Base-by-base conservation (phyloP, 768 basidiomycete genomes). In the Neoboletus brunneissimus region DNA sequence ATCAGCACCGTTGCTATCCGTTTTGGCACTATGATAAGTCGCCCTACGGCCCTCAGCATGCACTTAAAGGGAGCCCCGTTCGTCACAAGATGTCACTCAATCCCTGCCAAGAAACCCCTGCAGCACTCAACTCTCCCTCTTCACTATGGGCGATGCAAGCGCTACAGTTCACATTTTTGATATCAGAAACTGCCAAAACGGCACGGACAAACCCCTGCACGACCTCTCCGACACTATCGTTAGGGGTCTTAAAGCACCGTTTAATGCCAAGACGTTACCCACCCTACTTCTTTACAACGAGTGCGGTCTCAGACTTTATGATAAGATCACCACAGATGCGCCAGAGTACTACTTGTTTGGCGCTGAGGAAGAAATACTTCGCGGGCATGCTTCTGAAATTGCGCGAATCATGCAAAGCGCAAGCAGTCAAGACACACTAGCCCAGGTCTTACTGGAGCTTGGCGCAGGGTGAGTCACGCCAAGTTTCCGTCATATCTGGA, bases 311-410 rank as follows among this genome's bases (percentile, higher is more conserved):
- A 80, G 84, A 71, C 77, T 94, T 16, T 96, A 94, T 75, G 94
- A 95, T 73, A 78, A 83, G 38, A 89, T 95, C 48, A 94, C 93
- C 2, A 88, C 87, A 9, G 75, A 83, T 29, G 87, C 80, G 1
- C 77, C 81, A 12, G 89, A 93, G 65, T 99, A 99, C 69, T 98
- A 98, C 68, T 79, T 94, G 35, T 99, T 95, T 71, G 73, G 77
- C 4, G 91, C 91, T 0, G 97, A 98, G 72, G 87, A 96, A 67
- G 80, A 86, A 56, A 89, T 99, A 55, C 76, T 98, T 59, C 86
- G 84, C 72, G 75, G 69, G 25, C 79, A 89, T 58, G 86, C 85
- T 2, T 75, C 81, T 44, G 87, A 93, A 34, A 94, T 99, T 50
- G 88, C 88, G 18, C 75, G 73, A 31, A 73, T 77, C 51, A 93